phyloP scores from a whole-genome alignment of 805 yeast genomes.

The Sugiyamaella mastotermitis region DNA sequence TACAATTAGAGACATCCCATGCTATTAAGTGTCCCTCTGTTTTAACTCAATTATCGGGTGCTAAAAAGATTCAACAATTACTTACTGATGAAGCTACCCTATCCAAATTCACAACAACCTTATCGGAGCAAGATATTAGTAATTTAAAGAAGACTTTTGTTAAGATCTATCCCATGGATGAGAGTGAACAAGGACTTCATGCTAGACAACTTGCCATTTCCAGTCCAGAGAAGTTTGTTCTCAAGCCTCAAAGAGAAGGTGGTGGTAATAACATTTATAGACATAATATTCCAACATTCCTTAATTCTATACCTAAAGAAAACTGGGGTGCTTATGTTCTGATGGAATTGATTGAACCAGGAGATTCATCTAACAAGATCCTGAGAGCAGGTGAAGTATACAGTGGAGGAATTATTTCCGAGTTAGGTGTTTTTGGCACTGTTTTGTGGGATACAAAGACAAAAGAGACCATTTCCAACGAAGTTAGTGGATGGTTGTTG shows the following conservation, averaged over 20 bases:
- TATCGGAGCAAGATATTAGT: constrained; percentile 24
- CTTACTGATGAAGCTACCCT: constrained; percentile 45
- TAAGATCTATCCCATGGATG: constrained; percentile 79
- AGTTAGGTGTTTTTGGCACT: constrained; percentile 86
- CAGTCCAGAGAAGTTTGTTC: constrained; percentile 64
- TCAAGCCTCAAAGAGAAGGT: constrained; percentile 98
- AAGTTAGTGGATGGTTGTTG: constrained; percentile 75
- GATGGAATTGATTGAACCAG: constrained; percentile 89
- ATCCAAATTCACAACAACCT: constrained; percentile 18
- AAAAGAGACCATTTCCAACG: constrained; percentile 54
- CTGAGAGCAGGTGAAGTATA: constrained; percentile 57
- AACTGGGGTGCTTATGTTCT: constrained; percentile 89
- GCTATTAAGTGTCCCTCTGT: constrained; percentile 93
- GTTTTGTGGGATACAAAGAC: constrained; percentile 62
- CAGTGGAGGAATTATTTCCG: constrained; percentile 77
- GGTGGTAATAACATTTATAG: constrained; percentile 96
- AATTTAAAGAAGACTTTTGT: constrained; percentile 62
- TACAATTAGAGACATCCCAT: constrained; percentile 58
- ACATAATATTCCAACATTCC: constrained; percentile 71
- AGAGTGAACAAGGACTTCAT: constrained; percentile 45
- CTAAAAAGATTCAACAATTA: constrained; percentile 89
- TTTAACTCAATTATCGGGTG: constrained; percentile 84
- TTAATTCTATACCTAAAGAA: constrained; percentile 50
- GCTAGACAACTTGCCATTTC: constrained; percentile 67
- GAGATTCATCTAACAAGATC: constrained; percentile 60